Percentiles rank a stretch among this genome's conserved stretches.
Conservation (phyloP, 1,139 yeast genomes). For the Yamadazyma mexicana region DNA sequence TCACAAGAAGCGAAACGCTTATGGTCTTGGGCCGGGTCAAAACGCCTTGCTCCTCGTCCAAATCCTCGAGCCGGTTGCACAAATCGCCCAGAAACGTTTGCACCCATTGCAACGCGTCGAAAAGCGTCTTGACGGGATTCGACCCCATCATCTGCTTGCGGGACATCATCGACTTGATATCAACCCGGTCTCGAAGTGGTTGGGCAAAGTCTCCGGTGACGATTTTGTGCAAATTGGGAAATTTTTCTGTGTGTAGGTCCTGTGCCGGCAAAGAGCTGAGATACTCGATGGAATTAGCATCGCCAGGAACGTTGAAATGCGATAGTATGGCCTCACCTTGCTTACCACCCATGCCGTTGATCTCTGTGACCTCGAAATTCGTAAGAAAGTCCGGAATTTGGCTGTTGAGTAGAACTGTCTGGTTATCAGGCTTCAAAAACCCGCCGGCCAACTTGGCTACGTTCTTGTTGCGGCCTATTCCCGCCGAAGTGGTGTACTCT, state of each 20-base stretch:
- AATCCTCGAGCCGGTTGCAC: conserved; percentile 65
- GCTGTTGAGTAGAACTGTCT: conserved; percentile 63
- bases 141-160: conserved; percentile 69
- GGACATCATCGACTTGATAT: conserved; percentile 85
- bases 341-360: conserved; percentile 93
- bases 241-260: conserved; percentile 32
- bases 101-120: conserved; percentile 77
- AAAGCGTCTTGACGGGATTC: conserved; percentile 49
- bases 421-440: conserved; percentile 79
- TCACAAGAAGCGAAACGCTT: conserved; percentile 23
- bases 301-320: conserved; percentile 44
- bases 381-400: conserved; percentile 54
- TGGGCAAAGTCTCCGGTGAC: conserved; percentile 62
- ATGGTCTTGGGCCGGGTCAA: conserved; percentile 25
- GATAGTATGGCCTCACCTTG: conserved; percentile 62
- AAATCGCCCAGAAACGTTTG: conserved; percentile 82
- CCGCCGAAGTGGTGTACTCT: conserved; percentile 89
- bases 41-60: conserved; percentile 62
- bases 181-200: conserved; percentile 57
- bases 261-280: conserved; percentile 27
- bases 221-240: conserved; percentile 39
- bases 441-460: conserved; percentile 92
- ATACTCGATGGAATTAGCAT: conserved; percentile 39
- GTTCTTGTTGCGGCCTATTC: conserved; percentile 72
- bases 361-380: conserved; percentile 65